phyloP scores from a whole-genome alignment of 2,329 filamentous ascomycete genomes.

The Huntiella savannae region DNA sequence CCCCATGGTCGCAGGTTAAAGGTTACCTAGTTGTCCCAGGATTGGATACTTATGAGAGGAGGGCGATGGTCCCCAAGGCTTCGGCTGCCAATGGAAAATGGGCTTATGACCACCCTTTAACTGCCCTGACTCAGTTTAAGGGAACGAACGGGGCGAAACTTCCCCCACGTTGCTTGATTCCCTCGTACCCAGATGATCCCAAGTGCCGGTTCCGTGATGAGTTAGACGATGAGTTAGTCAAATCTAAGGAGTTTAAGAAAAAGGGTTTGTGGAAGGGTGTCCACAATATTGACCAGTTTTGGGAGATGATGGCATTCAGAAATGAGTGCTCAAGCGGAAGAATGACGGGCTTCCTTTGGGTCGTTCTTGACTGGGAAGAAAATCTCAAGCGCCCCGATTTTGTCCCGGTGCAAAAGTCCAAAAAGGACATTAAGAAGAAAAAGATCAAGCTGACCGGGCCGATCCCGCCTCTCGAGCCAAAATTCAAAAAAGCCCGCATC shows the following conservation, averaged over 20 bases:
- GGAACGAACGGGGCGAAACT: conserved; percentile 36
- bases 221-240: conserved; percentile 62
- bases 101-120: conserved; percentile 55
- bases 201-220: conserved; percentile 81
- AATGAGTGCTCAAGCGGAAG: conserved; percentile 90
- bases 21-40: conserved; percentile 80
- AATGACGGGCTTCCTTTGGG: conserved; percentile 86
- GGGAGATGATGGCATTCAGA: conserved; percentile 94
- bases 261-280: conserved; percentile 67
- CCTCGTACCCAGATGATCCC: conserved; percentile 84
- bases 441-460: conserved; percentile 34
- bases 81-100: conserved; percentile 32
- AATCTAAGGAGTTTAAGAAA: conserved; percentile 32
- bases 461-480: conserved; percentile 44
- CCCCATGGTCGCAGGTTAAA: conserved; percentile 31
- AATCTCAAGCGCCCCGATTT: conserved; percentile 6
- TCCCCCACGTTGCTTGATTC: conserved; percentile 68
- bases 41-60: conserved; percentile 61
- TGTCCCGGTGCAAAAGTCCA: conserved; percentile 12
- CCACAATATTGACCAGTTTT: conserved; percentile 73
- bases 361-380: conserved; percentile 49
- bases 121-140: conserved; percentile 40
- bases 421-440: conserved; percentile 20
- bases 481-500: conserved; percentile 38
- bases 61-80: conserved; percentile 50